These are phyloP conservation scores for Noccaea bulbosa DNA, from an alignment of 345 rosid species.

Conservation along the genomic window DNA sequence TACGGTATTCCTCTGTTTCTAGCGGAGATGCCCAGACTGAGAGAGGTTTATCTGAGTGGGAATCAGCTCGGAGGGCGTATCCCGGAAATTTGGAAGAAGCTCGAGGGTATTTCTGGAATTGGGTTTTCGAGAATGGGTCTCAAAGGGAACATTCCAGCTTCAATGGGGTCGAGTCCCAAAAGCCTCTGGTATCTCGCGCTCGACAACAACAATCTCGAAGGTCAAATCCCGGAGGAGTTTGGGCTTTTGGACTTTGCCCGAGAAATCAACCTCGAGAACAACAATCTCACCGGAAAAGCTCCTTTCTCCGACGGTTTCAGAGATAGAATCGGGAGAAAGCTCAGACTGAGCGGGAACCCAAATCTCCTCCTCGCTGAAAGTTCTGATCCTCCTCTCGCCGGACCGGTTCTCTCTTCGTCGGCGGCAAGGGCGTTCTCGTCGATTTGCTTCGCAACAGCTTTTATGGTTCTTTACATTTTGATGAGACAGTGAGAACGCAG, in stretches of 20 bases:
- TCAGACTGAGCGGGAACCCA: conserved; percentile 60
- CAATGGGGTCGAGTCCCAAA: conserved; percentile 53
- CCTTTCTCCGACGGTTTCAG: conserved; percentile 55
- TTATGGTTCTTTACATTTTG: conserved; percentile 23
- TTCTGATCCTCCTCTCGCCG: conserved; percentile 27
- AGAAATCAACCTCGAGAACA: conserved; percentile 72
- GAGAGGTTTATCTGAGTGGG: conserved; percentile 65
- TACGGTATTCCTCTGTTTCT: conserved; percentile 59
- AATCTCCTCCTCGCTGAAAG: not conserved
- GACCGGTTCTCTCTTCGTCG: conserved; percentile 21
- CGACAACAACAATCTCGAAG: conserved; percentile 64
- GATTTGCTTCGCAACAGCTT: not conserved
- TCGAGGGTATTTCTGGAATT: conserved; percentile 54
- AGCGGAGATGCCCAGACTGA: conserved; percentile 49
- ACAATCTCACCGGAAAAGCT: conserved; percentile 59
- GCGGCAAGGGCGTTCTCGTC: not conserved
- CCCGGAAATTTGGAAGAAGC: conserved; percentile 64
- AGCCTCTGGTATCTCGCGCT: conserved; percentile 56
- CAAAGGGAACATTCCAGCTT: conserved; percentile 57
- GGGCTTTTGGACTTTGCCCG: conserved; percentile 44
- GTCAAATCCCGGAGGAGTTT: conserved; percentile 58
- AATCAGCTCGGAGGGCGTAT: conserved; percentile 61
- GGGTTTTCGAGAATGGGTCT: conserved; percentile 62
- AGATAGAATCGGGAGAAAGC: conserved; percentile 49
- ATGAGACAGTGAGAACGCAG: conserved; percentile 2